Conservation (phyloP, 768 basidiomycete species). For the Kwoniella dendrophila region DNA sequence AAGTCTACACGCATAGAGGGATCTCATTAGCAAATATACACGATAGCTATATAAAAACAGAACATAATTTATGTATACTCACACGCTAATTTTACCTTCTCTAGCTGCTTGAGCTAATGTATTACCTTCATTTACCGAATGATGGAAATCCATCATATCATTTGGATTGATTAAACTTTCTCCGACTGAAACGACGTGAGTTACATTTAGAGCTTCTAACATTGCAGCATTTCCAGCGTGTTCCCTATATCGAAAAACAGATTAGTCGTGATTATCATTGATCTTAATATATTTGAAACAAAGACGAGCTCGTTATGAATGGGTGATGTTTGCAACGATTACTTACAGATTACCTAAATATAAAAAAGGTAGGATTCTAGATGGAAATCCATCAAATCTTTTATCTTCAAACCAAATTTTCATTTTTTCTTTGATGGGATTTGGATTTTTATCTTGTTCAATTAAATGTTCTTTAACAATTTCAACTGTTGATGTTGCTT, state of each 20-base stretch:
- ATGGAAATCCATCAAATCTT: slow-evolving; percentile 94
- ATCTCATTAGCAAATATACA: slow-evolving; percentile 1
- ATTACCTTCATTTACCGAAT: slow-evolving; percentile 34
- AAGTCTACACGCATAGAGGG: slow-evolving; percentile 26
- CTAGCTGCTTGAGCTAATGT: slow-evolving; percentile 26
- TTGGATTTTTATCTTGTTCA: slow-evolving; percentile 33
- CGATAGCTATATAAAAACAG: not conserved
- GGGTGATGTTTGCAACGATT: slow-evolving; percentile 4
- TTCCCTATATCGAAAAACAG: too few relatives aligned
- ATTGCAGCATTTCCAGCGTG: slow-evolving; percentile 94
- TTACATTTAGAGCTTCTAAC: slow-evolving; percentile 93
- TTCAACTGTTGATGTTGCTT: slow-evolving; percentile 18
- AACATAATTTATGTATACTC: slow-evolving; percentile 4
- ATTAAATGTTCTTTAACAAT: slow-evolving; percentile 29
- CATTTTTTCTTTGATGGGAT: slow-evolving; percentile 18
- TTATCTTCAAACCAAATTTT: slow-evolving; percentile 94
- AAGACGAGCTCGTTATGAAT: too few relatives aligned
- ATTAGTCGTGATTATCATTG: too few relatives aligned
- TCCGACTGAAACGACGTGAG: slow-evolving; percentile 94
- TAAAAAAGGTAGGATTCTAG: slow-evolving; percentile 85
- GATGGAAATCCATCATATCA: slow-evolving; percentile 54
- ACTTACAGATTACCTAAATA: slow-evolving; percentile 93
- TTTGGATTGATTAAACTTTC: slow-evolving; percentile 72
- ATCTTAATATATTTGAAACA: too few relatives aligned
- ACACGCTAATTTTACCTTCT: slow-evolving; percentile 40